These are phyloP conservation scores for Leavenworthia alabamica DNA, from an alignment of 345 rosid species.

Conservation along the genomic window DNA sequence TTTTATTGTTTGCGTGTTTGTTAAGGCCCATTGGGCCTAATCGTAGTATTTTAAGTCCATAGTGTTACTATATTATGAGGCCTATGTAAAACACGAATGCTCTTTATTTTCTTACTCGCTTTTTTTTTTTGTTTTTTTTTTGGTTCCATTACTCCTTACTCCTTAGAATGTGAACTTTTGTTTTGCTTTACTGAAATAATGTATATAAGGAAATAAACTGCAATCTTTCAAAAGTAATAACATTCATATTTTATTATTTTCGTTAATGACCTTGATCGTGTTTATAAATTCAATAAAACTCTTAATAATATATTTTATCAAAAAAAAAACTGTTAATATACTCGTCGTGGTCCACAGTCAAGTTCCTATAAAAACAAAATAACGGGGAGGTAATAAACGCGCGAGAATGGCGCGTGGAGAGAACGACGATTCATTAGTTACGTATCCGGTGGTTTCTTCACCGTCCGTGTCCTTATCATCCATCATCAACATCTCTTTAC, in stretches of 20 bases:
- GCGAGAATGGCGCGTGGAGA: conserved; percentile 12
- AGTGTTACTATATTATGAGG: conserved; percentile 21
- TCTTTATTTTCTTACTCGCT: background rate
- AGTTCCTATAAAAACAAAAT: too few species aligned
- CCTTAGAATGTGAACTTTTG: background rate
- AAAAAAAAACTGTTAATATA: too few species aligned
- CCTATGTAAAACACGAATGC: background rate
- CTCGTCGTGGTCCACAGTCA: too few species aligned
- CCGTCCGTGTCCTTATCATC: conserved; percentile 4
- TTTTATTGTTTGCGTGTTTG: background rate
- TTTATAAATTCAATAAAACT: too few species aligned
- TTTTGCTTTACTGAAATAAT: background rate
- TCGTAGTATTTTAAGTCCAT: too few species aligned
- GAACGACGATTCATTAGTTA: conserved; percentile 12
- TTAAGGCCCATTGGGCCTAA: conserved; percentile 24
- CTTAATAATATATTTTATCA: too few species aligned
- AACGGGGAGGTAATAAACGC: background rate
- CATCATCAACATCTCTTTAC: background rate
- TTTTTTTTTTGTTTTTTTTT: background rate
- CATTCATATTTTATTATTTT: too few species aligned
- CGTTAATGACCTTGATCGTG: too few species aligned
- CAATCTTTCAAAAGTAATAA: background rate
- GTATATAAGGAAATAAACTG: background rate
- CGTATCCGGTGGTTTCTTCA: background rate
- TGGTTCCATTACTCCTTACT: background rate